Percentiles rank a stretch among this genome's conserved stretches.
phyloP scores from a whole-genome alignment of 2,329 filamentous ascomycete species.

The Lecanoromycetidae sp. region DNA sequence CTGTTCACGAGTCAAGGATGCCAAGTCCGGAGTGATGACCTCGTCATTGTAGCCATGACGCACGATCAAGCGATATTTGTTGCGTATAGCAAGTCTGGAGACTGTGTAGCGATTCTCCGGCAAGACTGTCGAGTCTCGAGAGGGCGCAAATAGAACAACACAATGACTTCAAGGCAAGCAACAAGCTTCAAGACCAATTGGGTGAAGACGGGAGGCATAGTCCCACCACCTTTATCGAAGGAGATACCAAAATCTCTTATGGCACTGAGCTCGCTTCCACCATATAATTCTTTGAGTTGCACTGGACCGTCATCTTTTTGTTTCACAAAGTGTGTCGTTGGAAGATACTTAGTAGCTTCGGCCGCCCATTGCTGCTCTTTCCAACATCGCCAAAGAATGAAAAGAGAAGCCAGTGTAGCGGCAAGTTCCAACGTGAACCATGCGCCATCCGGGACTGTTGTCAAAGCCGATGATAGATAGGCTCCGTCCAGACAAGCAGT shows the following conservation, averaged over 20 bases:
- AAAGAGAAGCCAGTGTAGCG: constrained; percentile 48
- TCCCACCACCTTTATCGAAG: constrained; percentile 58
- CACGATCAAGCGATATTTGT: constrained; percentile 56
- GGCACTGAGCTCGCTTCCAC: constrained; percentile 18
- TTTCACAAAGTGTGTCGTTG: constrained; percentile 36
- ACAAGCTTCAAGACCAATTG: constrained; percentile 63
- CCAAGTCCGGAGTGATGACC: constrained; percentile 54
- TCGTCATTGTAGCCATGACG: constrained; percentile 66
- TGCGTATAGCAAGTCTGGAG: constrained; percentile 37
- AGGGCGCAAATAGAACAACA: constrained; percentile 62
- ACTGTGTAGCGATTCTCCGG: constrained; percentile 39
- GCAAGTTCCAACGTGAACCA: constrained; percentile 65
- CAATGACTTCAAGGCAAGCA: constrained; percentile 50
- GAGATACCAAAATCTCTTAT: constrained; percentile 56
- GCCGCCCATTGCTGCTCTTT: constrained; percentile 67
- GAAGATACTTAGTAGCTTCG: constrained; percentile 50
- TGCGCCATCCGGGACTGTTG: constrained; percentile 61
- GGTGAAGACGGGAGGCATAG: constrained; percentile 52
- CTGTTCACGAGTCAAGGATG: constrained; percentile 47
- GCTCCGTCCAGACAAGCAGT: constrained; percentile 55
- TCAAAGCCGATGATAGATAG: constrained; percentile 57
- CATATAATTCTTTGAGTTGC: background rate
- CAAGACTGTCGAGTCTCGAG: constrained; percentile 44
- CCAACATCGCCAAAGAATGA: constrained; percentile 65
- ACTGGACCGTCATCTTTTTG: constrained; percentile 21